Evolutionary conservation across 2,329 filamentous ascomycete species (phyloP), one percentile per base, ranked within the genome.

Genomic region (Karstenula rhodostoma): DNA sequence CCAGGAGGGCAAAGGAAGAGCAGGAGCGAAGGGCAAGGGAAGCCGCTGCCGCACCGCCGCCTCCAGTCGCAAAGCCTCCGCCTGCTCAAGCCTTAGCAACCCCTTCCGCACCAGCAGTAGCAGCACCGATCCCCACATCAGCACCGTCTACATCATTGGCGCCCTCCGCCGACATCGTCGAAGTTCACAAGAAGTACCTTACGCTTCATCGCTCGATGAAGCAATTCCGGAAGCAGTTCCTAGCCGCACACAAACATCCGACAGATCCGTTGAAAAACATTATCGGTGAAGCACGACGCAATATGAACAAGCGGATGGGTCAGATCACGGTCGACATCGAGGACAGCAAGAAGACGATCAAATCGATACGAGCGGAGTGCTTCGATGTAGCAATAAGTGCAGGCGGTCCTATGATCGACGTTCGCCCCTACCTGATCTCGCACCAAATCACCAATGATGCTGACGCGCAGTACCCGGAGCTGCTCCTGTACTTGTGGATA

Each of bases 401-500:
- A 8, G 62, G 54, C 13, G 73, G 73, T 13, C 73, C 74, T 1
- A 74, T 67, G 32, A 64, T 78, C 13, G 76, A 79, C 53, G 74
- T 78, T 44, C 75, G 75, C 19, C 72, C 67, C 10, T 79, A 62
- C 74, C 74, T 74, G 47, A 77, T 71, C 40, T 73, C 71, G 13
- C 72, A 73, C 33, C 64, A 67, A n/a, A 67, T 73, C 22, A 63
- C 68, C 17, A 70, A 71, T 57, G 70, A 73, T 32, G 67, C 66
- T 4, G 68, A 75, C 23, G 71, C 73, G 23, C 71, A 72, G 84
- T 73, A 85, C 85, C 75, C 75, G 25, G 68, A 71, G n/a, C 69
- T 78, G 46, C 64, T 78, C 4, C 64, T 96, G 27, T 96, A 93
- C 73, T 83, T 92, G 1, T 82, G 96, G 58, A 93, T 91, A 68